Base-by-base conservation (phyloP, 345 rosid genomes). In the Turritis glabra region DNA sequence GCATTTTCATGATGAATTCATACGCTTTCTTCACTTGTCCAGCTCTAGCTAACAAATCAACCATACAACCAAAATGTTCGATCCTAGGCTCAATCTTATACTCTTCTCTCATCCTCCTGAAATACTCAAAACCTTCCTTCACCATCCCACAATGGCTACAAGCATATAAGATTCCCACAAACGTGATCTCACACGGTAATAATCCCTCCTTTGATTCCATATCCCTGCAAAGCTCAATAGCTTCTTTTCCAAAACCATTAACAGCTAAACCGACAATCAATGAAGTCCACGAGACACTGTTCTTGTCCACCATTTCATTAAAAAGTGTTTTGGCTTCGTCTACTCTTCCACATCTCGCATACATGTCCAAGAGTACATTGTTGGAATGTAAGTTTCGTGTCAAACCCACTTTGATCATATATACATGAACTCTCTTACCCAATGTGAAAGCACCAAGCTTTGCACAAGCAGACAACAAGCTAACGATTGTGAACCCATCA, bases 101-200 rank as follows among this genome's bases (percentile, higher is more conserved):
- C 67, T 87, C 82, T 8, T 89, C 89, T 75, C 54, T 77, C 96
- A 91, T 93, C 70, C 79, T 86, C 25, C 7, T 61, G 53, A 93
- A 88, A 80, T 87, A 88, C 57, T 52, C 44, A 69, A 89, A 91
- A 38, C 96, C 98, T 67, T 88, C 86, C 33, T 85, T 81, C 17
- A 91, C 90, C 92, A 91, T 82, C 50, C 96, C 97, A 12, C 96
- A 88, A 67, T 93, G 98, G 72, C 96, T 93, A 79, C 97, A 93
- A 40, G 96, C 96, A 70, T 87, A 89, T 60, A 93, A 81, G 27
- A 91, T 86, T 12, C 94, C 98, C 3, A 93, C 90, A 3, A 88
- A 91, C 8, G 96, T 93, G 44, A 88, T 81, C 77, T 86, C 93
- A 30, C 82, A 82, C 0, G 93, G 96, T 54, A 72, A 71, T 64